Evolutionary conservation across 2,329 filamentous ascomycete species (phyloP), one percentile per base, ranked within the genome.

Genomic region (Fragosphaeria purpurea): DNA sequence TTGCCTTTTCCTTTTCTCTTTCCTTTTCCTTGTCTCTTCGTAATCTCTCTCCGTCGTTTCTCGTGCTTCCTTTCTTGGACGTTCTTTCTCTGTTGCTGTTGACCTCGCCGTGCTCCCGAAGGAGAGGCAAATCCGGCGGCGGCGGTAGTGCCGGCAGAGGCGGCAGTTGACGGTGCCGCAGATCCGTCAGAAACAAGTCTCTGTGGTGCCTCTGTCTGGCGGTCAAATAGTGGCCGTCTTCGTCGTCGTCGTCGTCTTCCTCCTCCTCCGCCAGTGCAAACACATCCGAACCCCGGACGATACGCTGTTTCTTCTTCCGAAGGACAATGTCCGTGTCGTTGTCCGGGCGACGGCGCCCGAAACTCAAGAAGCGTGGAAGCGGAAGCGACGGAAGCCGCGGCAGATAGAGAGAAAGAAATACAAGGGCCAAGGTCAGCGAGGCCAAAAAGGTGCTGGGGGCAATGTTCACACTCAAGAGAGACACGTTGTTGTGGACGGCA

Each of bases 401-500:
- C 22, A 75, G 61, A 59, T 76, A 79, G 47, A 77, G 59, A 51
- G 70, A 71, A 54, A 76, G 56, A 58, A 80, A 77, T 61, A 73
- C 67, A 57, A 80, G 67, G 46, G 69, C 60, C 34, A 80, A 58
- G 51, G 69, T 65, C 54, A 79, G 60, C 33, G 71, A 70, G 53
- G 74, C 74, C 58, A 81, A 66, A 61, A 75, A 80, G 51, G 76
- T 77, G 63, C 74, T 75, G 31, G 78, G 77, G 41, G 77, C 75
- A 63, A 81, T 73, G 59, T 69, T 74, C 60, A 82, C 69, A 65
- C 72, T 80, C 62, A 82, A 62, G 58, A 82, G 71, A 52, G 76
- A 77, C 62, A 81, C 71, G 55, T 79, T 75, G 65, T 77, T 81
- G 66, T 80, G 77, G 57, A 81, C 73, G 48, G 76, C 76, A 58